Evolutionary conservation across 2,329 filamentous ascomycete species (phyloP).

Genomic region (Juglanconis sp.): DNA sequence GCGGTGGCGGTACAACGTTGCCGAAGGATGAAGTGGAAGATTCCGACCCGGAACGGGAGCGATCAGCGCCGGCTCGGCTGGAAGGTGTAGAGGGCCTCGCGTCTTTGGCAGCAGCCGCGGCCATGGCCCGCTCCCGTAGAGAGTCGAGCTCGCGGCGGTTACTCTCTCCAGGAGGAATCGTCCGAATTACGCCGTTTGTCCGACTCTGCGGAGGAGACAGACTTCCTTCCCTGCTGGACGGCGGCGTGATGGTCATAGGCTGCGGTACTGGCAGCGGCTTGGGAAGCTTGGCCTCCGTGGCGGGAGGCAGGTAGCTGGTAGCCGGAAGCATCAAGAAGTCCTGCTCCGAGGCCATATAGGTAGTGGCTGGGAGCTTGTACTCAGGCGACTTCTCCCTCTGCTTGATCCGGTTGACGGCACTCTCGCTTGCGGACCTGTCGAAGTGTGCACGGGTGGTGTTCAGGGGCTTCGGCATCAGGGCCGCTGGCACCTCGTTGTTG

Average conservation of each 20-base stretch:
- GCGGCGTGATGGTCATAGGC: conserved; percentile 14
- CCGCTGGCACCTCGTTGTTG: conserved; percentile 4
- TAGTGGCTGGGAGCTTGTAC: conserved; percentile 12
- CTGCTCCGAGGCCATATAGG: neutral
- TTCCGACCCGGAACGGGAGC: conserved; percentile 13
- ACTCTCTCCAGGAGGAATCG: conserved; percentile 14
- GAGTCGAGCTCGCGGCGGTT: conserved; percentile 17
- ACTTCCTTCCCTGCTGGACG: conserved; percentile 15
- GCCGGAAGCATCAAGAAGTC: conserved; percentile 2
- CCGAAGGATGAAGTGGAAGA: conserved; percentile 12
- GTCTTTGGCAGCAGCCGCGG: neutral
- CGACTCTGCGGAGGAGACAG: conserved; percentile 14
- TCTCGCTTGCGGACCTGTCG: conserved; percentile 14
- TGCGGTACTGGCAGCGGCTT: conserved; percentile 12
- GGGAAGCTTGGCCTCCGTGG: conserved; percentile 7
- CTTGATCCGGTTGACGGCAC: conserved; percentile 4
- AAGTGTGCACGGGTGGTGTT: conserved; percentile 6
- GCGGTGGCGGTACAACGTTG: neutral
- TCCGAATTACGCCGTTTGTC: conserved; percentile 13
- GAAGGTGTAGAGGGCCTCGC: conserved; percentile 1
- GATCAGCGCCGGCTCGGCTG: conserved; percentile 2
- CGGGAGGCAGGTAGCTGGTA: conserved; percentile 7
- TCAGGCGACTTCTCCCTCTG: neutral
- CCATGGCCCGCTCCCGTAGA: conserved; percentile 14
- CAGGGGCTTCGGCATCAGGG: conserved; percentile 9